Evolutionary conservation across 1,284 basidiomycete species (phyloP), one percentile per base, ranked within the genome.

Genomic region (Phaffia rhodozyma): DNA sequence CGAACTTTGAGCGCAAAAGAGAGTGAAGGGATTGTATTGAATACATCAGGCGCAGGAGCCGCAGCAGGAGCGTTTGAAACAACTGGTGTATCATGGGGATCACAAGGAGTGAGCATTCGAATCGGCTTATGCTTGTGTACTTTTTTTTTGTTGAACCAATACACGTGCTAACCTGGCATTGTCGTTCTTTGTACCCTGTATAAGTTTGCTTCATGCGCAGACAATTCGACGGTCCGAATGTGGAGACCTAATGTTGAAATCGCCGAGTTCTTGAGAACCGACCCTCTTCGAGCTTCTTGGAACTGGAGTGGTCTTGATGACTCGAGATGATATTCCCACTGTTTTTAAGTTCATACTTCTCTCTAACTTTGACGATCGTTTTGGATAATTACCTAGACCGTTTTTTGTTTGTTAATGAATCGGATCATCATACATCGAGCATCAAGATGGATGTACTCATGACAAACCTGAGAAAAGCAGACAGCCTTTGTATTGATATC

Each of bases 121-220:
- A 29, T 30, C 27, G n/a, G 11, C 3, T 16, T 23, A 11, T 20
- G 38, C 2, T 57, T 18, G 13, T 57, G 1, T 32, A 11, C 25
- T 25, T 29, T 7, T 5, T 9, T 18, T 32, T 32, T 32, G 54
- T 27, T 27, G 18, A 20, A 49, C n/a, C 29, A 3, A 49, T 25
- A 20, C 25, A 47, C 2, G 16, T n/a, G 3, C 27, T 27, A 3
- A 47, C 4, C 34, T 58, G 57, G 11, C 29, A 43, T 47, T 47
- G 9, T 5, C 27, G 7, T 49, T 5, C 27, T 5, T 58, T 27
- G 1, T 48, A 5, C n/a, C 20, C n/a, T 34, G n/a, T 38, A 2
- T 23, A 61, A 74, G 73, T 52, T 77, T 30, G 74, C 71, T 2
- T 73, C 72, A 1, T 73, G 72, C 47, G 69, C 72, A 3, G 75